phyloP scores from a whole-genome alignment of 2,329 filamentous ascomycete genomes.

The Aspergillus sp. region DNA sequence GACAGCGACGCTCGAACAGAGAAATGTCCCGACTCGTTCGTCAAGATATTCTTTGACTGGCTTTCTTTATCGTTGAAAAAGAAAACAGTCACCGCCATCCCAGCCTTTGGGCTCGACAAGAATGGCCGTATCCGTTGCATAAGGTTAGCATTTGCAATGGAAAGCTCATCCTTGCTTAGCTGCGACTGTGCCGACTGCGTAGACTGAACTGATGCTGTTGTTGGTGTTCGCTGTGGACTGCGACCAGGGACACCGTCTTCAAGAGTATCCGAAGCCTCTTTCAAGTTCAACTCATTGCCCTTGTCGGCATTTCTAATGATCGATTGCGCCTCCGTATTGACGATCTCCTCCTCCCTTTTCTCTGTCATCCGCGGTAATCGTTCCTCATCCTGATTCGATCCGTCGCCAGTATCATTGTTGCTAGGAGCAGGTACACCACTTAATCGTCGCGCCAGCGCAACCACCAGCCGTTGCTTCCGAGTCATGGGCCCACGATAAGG shows the following conservation, averaged over 20 bases:
- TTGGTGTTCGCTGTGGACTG: constrained; percentile 44
- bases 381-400: constrained; percentile 1
- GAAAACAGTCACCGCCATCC: constrained; percentile 82
- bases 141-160: constrained; percentile 78
- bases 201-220: constrained; percentile 44
- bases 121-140: constrained; percentile 88
- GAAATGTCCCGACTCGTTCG: constrained; percentile 89
- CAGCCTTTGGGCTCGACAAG: constrained; percentile 76
- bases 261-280: constrained; percentile 55
- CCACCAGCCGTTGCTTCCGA: constrained; percentile 79
- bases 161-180: constrained; percentile 73
- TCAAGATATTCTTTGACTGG: constrained; percentile 78
- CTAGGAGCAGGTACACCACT: constrained; percentile 78
- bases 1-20: constrained; percentile 74
- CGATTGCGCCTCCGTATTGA: constrained; percentile 71
- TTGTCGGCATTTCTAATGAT: constrained; percentile 71
- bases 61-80: constrained; percentile 88
- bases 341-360: constrained; percentile 62
- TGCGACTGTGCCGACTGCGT: constrained; percentile 15
- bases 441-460: constrained; percentile 81
- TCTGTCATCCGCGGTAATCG: constrained; percentile 35
- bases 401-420: constrained; percentile 25
- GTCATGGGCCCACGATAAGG: constrained; percentile 83
- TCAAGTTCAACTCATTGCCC: constrained; percentile 68
- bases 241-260: constrained; percentile 25